Evolutionary conservation across 345 rosid species (phyloP).

Genomic region (Linum lewisii): DNA sequence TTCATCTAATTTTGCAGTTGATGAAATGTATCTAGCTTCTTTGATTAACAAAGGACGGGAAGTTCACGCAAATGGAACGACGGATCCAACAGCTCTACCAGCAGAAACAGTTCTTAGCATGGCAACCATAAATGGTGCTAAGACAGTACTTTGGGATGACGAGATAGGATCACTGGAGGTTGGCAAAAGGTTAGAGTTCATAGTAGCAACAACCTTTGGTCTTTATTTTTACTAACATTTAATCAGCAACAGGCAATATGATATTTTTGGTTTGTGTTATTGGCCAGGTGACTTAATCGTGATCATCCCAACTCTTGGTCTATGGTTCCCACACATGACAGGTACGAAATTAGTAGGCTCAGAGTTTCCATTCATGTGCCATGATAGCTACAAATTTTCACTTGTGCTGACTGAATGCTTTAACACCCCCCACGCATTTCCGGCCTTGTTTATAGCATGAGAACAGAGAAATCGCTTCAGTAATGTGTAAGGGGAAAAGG

Average conservation of each 20-base stretch:
- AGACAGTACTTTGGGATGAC: conserved; percentile 56
- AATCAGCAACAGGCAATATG: conserved; percentile 7
- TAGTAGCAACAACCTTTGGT: background rate
- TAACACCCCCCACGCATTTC: conserved; percentile 34
- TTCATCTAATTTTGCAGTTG: conserved; percentile 42
- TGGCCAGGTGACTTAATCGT: conserved; percentile 53
- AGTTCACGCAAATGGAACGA: conserved; percentile 32
- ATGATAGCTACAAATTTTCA: no score
- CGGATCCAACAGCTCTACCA: conserved; percentile 58
- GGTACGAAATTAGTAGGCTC: conserved; percentile 23
- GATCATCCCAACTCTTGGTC: conserved; percentile 41
- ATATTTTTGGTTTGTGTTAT: conserved; percentile 7
- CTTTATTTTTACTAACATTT: conserved; percentile 4
- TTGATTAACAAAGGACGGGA: conserved; percentile 55
- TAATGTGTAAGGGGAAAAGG: conserved; percentile 73
- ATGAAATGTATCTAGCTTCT: conserved; percentile 68
- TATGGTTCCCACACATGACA: conserved; percentile 58
- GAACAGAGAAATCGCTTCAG: conserved; percentile 54
- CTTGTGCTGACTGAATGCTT: background rate
- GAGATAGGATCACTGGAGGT: conserved; percentile 67
- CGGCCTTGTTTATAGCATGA: conserved; percentile 54
- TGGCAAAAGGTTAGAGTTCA: conserved; percentile 45
- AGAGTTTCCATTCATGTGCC: background rate
- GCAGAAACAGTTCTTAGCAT: conserved; percentile 52
- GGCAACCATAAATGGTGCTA: conserved; percentile 62